Conservation (phyloP, 208 protist genomes). For the Acanthamoeba castellanii region DNA sequence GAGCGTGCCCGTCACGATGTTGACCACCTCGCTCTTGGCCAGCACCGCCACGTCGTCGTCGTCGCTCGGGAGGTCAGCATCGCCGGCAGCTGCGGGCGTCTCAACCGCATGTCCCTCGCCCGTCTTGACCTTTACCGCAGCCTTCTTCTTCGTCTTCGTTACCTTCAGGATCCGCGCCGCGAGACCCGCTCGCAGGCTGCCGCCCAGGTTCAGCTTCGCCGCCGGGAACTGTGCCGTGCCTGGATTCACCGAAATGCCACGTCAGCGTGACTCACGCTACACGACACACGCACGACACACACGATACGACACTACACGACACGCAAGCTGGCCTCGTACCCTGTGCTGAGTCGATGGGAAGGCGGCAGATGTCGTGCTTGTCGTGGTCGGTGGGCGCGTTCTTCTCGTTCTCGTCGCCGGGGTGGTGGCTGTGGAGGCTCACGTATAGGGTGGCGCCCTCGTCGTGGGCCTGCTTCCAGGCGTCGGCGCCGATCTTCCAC, state of each 20-base stretch:
- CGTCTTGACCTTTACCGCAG: neutral
- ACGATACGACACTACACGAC: no score
- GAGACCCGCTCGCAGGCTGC: neutral
- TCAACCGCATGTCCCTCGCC: neutral
- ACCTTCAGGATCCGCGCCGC: neutral
- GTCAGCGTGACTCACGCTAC: neutral
- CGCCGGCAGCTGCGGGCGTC: neutral
- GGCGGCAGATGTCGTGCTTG: conserved; percentile 7
- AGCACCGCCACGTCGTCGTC: neutral
- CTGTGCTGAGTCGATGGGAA: neutral
- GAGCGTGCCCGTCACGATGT: neutral
- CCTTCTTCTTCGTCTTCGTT: neutral
- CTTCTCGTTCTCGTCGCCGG: neutral
- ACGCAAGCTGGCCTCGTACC: neutral
- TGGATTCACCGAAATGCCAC: neutral
- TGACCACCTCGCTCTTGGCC: conserved; percentile 26
- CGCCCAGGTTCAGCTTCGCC: neutral
- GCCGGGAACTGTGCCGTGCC: neutral
- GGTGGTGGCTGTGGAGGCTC: neutral
- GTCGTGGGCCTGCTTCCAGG: neutral
- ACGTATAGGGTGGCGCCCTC: neutral
- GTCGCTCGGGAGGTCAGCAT: neutral
- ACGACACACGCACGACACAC: neutral
- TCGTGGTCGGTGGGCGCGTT: neutral
- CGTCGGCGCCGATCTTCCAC: neutral